These are phyloP conservation scores for Chaetomiaceae sp. DNA, from an alignment of 2,329 filamentous ascomycete species.

Conservation along the genomic window DNA sequence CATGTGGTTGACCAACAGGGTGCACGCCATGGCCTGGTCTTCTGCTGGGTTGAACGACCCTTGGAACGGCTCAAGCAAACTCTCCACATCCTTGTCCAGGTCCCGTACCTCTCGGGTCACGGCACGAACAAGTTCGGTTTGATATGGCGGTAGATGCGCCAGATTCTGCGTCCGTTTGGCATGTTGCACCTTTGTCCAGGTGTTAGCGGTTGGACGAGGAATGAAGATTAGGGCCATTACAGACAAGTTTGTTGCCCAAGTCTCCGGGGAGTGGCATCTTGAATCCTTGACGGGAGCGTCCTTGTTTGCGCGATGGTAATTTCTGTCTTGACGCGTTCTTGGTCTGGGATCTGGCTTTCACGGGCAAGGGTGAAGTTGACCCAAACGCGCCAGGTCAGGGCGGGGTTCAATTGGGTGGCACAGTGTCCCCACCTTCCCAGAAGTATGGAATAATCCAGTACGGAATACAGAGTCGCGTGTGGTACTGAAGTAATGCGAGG, in stretches of 20 bases:
- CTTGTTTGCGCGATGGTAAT: not conserved
- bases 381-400: constrained; percentile 4
- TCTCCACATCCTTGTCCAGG: constrained; percentile 77
- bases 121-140: constrained; percentile 81
- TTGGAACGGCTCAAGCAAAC: constrained; percentile 75
- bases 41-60: constrained; percentile 79
- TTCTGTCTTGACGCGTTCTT: not conserved
- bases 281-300: not conserved
- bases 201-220: constrained; percentile 14
- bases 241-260: constrained; percentile 76
- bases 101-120: constrained; percentile 91
- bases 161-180: constrained; percentile 92
- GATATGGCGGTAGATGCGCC: constrained; percentile 81
- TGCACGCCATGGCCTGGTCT: constrained; percentile 79
- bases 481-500: no score
- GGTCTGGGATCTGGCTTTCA: not conserved
- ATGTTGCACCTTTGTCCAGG: constrained; percentile 72
- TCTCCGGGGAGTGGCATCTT: constrained; percentile 74
- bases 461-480: no score
- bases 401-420: constrained; percentile 4
- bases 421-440: constrained; percentile 9
- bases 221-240: constrained; percentile 14
- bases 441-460: no score
- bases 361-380: no score
- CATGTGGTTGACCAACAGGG: constrained; percentile 86